Evolutionary conservation across 495 filamentous ascomycete species (phyloP).

Genomic region (Thozetella sp.): DNA sequence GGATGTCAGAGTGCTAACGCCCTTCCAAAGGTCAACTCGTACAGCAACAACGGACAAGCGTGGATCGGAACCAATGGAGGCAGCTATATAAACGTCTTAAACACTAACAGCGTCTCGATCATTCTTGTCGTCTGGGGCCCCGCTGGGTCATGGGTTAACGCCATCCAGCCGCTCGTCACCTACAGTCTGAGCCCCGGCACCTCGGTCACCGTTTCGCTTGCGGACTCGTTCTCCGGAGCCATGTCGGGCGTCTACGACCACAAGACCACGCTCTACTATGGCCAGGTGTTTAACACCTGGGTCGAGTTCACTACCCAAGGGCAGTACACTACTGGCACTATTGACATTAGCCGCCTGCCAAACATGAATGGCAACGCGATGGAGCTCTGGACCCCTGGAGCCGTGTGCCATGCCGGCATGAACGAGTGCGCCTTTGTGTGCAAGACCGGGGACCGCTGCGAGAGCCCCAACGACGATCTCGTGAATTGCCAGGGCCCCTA

Average conservation of each 20-base stretch:
- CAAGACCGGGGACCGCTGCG: not conserved
- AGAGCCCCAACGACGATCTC: not conserved
- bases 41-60: not conserved
- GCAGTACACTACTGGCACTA: not conserved
- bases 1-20: too few relatives aligned
- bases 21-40: not conserved
- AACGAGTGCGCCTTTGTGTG: not conserved
- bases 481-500: not conserved
- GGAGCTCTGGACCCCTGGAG: not conserved
- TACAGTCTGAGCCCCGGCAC: not conserved
- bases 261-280: not conserved
- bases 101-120: not conserved
- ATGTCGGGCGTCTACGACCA: not conserved
- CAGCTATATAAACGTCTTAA: not conserved
- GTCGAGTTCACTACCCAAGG: not conserved
- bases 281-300: not conserved
- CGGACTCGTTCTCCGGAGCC: not conserved
- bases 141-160: not conserved
- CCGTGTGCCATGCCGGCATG: not conserved
- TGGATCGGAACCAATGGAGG: not conserved
- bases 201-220: not conserved
- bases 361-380: not conserved
- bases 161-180: not conserved
- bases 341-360: not conserved
- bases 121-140: not conserved